Conservation (phyloP, 352 stramenopile species). For the Phytophthora tubulina region DNA sequence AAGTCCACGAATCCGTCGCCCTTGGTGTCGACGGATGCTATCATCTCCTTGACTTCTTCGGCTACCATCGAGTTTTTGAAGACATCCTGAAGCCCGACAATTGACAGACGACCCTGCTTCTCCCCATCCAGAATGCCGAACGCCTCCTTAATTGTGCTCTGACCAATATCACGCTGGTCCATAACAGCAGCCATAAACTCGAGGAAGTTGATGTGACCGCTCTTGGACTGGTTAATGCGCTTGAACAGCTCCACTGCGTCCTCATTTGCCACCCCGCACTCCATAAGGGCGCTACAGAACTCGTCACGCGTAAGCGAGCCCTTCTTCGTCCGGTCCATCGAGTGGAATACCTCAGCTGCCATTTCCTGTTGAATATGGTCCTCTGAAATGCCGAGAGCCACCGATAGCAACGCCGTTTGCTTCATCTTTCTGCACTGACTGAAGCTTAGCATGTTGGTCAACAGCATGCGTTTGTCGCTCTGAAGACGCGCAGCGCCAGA, state of each 20-base stretch:
- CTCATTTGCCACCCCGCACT: constrained; percentile 79
- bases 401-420: constrained; percentile 75
- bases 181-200: constrained; percentile 97
- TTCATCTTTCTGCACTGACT: constrained; percentile 81
- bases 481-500: constrained; percentile 44
- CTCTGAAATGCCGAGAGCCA: constrained; percentile 78
- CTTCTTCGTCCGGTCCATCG: constrained; percentile 87
- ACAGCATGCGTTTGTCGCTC: constrained; percentile 69
- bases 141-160: constrained; percentile 93
- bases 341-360: constrained; percentile 86
- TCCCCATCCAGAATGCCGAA: constrained; percentile 92
- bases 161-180: constrained; percentile 88
- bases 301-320: constrained; percentile 92
- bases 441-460: constrained; percentile 86
- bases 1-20: constrained; percentile 88
- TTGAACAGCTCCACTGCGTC: constrained; percentile 84
- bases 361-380: constrained; percentile 81
- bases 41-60: constrained; percentile 92
- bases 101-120: constrained; percentile 92
- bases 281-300: constrained; percentile 93
- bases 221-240: constrained; percentile 85
- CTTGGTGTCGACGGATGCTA: constrained; percentile 87
- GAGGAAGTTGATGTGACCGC: constrained; percentile 93
- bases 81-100: constrained; percentile 89
- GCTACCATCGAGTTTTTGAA: constrained; percentile 90